Evolutionary conservation across 2,329 filamentous ascomycete genomes (phyloP), one percentile per base, ranked within the genome.

Genomic region (Gaeumannomyces tritici): DNA sequence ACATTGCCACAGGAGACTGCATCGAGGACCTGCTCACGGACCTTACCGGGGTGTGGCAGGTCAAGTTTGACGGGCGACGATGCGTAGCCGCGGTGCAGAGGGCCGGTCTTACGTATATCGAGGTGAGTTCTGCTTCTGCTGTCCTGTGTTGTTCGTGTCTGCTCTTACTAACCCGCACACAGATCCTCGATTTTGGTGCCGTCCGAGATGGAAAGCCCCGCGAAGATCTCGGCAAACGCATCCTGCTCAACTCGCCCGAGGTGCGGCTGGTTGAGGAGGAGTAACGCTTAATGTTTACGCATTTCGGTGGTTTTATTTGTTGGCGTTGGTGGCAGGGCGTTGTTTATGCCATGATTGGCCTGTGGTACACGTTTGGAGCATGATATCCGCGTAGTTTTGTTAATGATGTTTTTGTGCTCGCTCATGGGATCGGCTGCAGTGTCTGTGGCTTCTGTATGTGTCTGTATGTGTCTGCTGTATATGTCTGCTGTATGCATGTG

Each of bases 181-280:
- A 98, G 95, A 93, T 99, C 67, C 88, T 99, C 64, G 95, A 99
- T 76, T 99, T 98, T 76, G 95, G 95, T 64, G 95, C 95, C 66
- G 88, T 90, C 59, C 89, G 95, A 67, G 95, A 99, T 71, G 93
- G 93, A 61, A 84, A 91, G 64, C 85, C 90, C 3, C 82, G 85
- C 21, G 86, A 89, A 66, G 85, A 93, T 68, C 85, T 93, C 57
- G 93, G 93, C 56, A 86, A 85, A 68, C 87, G 93, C 58, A 92
- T 93, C 62, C 74, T 89, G n/a, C 76, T 87, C 11, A 85, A 87
- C 65, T 79, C 80, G 55, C 72, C 76, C 21, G 82, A 85, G 66
- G 81, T 84, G 2, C 74, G 76, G 9, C 74, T 82, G 63, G 74
- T 81, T 61, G 77, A 79, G 47, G 80, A 82, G 65, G 79, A 29